Conservation (phyloP, 305 asterid species). For the Rubia tinctorum region DNA sequence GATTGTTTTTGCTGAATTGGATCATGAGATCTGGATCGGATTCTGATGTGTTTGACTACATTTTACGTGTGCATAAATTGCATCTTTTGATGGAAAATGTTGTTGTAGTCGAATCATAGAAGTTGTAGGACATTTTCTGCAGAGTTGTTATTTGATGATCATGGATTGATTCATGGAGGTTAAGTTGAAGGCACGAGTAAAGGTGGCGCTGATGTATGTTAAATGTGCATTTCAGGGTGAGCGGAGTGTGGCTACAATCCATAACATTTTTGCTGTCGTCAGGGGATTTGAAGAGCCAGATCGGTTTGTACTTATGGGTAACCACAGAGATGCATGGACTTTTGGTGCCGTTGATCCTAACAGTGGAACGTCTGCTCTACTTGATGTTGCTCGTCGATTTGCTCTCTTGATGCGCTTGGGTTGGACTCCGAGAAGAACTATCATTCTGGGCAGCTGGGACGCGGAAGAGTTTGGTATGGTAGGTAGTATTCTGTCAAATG, state of each 20-base stretch:
- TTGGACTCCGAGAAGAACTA: conserved; percentile 85
- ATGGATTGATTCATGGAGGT: not conserved
- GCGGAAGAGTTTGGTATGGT: conserved; percentile 99
- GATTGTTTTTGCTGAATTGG: not conserved
- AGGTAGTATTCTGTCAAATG: conserved; percentile 50
- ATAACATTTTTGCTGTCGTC: conserved; percentile 68
- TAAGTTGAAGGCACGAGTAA: not conserved
- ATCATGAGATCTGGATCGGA: not conserved
- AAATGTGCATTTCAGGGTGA: conserved; percentile 57
- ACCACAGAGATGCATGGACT: conserved; percentile 99
- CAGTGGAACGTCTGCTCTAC: conserved; percentile 91
- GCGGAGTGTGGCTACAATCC: conserved; percentile 53
- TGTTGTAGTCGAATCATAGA: not conserved
- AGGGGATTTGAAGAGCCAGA: conserved; percentile 83
- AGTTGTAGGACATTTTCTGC: not conserved
- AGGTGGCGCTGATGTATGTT: conserved; percentile 4
- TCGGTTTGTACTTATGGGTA: conserved; percentile 72
- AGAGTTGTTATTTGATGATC: not conserved
- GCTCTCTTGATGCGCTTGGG: conserved; percentile 70
- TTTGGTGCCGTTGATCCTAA: conserved; percentile 98
- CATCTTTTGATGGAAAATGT: not conserved
- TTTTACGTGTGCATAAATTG: too few species aligned
- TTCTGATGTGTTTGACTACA: too few species aligned
- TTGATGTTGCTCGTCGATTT: conserved; percentile 81
- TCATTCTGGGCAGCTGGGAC: conserved; percentile 94